Base-by-base conservation (phyloP, 1,284 basidiomycete species). In the Sporisorium sorghi region DNA sequence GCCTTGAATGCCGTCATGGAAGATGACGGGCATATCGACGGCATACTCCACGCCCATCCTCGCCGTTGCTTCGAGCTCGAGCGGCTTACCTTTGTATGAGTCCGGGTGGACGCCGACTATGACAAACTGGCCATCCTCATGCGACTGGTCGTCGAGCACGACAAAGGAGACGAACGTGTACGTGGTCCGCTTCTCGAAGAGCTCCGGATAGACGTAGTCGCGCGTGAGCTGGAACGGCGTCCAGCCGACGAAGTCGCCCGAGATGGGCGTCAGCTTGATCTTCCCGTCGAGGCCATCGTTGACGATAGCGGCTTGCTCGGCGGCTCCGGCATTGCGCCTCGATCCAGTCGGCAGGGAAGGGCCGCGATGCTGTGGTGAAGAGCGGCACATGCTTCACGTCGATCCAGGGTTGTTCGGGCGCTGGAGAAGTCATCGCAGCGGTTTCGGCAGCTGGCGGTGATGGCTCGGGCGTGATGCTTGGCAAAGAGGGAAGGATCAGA, bases 151-250 rank as follows among this genome's bases (percentile, higher is more conserved):
- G 21, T 44, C 57, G 3, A 50, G 37, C 2, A 51, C 47, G 9
- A 43, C 57, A 26, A 58, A 58, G 6, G 56, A 51, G n/a, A 58
- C 39, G 32, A 11, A 51, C 3, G 57, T 32, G 15, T 44, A 51
- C 30, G 30, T 21, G 28, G 14, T 24, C 49, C 32, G 9, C 17
- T n/a, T 23, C 24, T 44, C 40, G 33, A 51, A 52, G 19, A 53
- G 33, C 4, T 26, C 23, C 1, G 47, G 56, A 19, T 33, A 32
- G 5, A 58, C 57, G n/a, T 58, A 44, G 40, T 50, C 47, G 2
- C 57, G 48, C 2, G 48, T 42, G 11, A 58, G 48, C 49, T 58
- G 21, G 37, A 35, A 51, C 11, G 57, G 57, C 9, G 49, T 51
- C 57, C 57, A 58, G 32, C 48, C 48, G 3, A 23, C 21, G 24